Conservation (phyloP, 2,329 filamentous ascomycete species). For the Tothia fuscella region DNA sequence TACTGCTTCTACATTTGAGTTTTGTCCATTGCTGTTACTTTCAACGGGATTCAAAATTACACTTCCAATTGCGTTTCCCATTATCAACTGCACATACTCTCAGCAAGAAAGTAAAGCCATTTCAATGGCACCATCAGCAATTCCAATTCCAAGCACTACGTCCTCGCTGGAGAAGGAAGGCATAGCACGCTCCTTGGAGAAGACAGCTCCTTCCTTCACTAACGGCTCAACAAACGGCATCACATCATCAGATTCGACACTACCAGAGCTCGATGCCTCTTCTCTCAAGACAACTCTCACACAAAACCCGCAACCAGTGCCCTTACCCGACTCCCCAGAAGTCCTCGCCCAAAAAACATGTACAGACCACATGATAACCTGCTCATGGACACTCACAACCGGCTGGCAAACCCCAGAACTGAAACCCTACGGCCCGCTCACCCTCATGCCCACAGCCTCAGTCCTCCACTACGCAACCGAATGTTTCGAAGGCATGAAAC, state of each 20-base stretch:
- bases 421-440: conserved; percentile 64
- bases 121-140: conserved; percentile 16
- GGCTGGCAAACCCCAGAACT: conserved; percentile 69
- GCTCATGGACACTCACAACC: conserved; percentile 47
- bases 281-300: conserved; percentile 30
- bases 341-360: conserved; percentile 31
- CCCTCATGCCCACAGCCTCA: conserved; percentile 68
- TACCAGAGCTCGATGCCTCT: conserved; percentile 33
- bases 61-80: too few species aligned
- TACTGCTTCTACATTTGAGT: too few species aligned
- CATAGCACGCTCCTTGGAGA: conserved; percentile 21
- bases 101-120: not conserved
- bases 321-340: conserved; percentile 28
- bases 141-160: conserved; percentile 13
- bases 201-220: conserved; percentile 21
- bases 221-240: conserved; percentile 13
- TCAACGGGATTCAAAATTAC: conserved; percentile 1
- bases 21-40: too few species aligned
- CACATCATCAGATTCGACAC: conserved; percentile 13
- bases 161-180: conserved; percentile 20
- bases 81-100: not conserved
- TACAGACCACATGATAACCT: conserved; percentile 85
- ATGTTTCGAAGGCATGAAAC: conserved; percentile 81
- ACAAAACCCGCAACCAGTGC: conserved; percentile 29
- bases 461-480: conserved; percentile 82